Conservation (phyloP, 805 yeast species). For the Yarrowia bubula region DNA sequence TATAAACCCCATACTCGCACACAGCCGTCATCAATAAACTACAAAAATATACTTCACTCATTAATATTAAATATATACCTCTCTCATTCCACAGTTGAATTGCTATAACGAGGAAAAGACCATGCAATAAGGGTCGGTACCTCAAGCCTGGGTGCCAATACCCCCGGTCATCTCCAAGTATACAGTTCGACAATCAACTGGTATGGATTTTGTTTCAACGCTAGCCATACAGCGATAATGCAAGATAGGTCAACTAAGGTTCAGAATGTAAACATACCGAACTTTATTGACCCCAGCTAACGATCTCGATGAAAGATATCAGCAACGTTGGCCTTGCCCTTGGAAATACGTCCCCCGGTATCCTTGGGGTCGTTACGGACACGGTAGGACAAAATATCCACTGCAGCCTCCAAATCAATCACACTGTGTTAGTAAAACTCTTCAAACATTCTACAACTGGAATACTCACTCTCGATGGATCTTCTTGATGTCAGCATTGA, state of each 20-base stretch:
- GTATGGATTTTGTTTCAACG: not conserved
- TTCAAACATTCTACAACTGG: not conserved
- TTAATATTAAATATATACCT: not conserved
- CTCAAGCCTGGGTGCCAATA: too few relatives aligned
- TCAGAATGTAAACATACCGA: not conserved
- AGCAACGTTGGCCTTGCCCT: slow-evolving; percentile 20
- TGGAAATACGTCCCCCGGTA: slow-evolving; percentile 9
- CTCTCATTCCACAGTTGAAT: not conserved
- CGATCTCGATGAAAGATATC: slow-evolving; percentile 21
- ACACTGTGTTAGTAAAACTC: slow-evolving; percentile 2
- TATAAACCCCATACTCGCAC: not conserved
- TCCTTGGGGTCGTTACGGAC: slow-evolving; percentile 19
- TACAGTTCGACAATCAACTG: not conserved
- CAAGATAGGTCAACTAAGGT: slow-evolving; percentile 14
- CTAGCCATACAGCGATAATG: slow-evolving; percentile 23
- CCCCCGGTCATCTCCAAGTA: not conserved
- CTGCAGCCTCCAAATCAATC: slow-evolving; percentile 18
- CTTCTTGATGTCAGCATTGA: slow-evolving; percentile 29
- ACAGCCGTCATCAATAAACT: not conserved
- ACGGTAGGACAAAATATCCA: slow-evolving; percentile 17
- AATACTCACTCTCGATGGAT: slow-evolving; percentile 21
- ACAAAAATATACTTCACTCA: not conserved
- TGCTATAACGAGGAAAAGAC: too few relatives aligned
- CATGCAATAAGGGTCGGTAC: too few relatives aligned
- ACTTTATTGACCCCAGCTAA: not conserved